Percentiles rank a stretch among this genome's conserved stretches.
Evolutionary conservation across 2,329 filamentous ascomycete genomes (phyloP).

Genomic region (Monosporascus ibericus): DNA sequence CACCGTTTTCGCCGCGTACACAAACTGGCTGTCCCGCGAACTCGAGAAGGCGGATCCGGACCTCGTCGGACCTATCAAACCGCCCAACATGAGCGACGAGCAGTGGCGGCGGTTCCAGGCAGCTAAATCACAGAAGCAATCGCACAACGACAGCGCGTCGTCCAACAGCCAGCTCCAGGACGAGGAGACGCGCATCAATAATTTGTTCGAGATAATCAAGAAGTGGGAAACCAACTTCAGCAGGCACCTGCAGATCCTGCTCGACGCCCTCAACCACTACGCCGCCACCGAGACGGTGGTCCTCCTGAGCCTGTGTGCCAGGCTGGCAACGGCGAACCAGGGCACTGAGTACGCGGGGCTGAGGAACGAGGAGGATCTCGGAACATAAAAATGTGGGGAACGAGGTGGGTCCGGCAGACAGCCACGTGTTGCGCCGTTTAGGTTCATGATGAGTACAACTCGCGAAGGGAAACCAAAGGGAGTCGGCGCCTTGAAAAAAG

Average conservation of each 20-base stretch:
- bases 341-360: constrained; percentile 60
- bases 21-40: constrained; percentile 76
- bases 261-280: constrained; percentile 94
- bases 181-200: constrained; percentile 52
- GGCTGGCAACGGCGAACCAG: constrained; percentile 75
- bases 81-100: constrained; percentile 52
- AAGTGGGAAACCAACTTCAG: constrained; percentile 94
- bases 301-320: constrained; percentile 77
- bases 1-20: constrained; percentile 88
- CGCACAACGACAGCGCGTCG: constrained; percentile 26
- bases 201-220: constrained; percentile 78
- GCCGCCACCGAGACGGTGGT: constrained; percentile 96
- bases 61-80: constrained; percentile 53
- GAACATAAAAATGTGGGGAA: constrained; percentile 8
- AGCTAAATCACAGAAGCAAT: constrained; percentile 34
- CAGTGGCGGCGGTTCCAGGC: constrained; percentile 55
- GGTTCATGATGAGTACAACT: neutral
- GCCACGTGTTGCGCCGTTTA: neutral
- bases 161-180: constrained; percentile 31
- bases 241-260: constrained; percentile 83
- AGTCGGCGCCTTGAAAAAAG: too few species aligned
- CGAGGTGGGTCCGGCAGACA: neutral
- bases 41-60: constrained; percentile 80
- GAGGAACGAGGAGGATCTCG: constrained; percentile 51
- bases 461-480: neutral